These are phyloP conservation scores for Tolypocladium cylindrosporum DNA, from an alignment of 2,329 filamentous ascomycete species.

Conservation along the genomic window DNA sequence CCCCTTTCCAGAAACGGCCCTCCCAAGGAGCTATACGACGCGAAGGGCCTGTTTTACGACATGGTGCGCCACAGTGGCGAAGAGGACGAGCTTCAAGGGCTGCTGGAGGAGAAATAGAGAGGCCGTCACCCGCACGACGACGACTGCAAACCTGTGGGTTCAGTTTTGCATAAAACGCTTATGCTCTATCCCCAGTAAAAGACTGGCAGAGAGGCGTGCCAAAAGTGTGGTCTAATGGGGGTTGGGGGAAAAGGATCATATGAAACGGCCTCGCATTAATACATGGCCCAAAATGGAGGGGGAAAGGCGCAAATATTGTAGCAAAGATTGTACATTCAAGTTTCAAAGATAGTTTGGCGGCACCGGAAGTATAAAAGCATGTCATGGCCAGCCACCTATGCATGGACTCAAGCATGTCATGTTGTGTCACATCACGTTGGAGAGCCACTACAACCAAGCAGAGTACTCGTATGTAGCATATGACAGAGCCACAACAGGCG, in stretches of 20 bases:
- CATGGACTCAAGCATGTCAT: background rate
- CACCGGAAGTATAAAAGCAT: background rate
- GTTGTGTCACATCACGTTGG: background rate
- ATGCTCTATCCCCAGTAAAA: background rate
- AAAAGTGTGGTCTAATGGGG: background rate
- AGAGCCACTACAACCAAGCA: background rate
- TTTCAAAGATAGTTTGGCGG: background rate
- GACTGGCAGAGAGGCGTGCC: background rate
- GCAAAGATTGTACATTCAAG: background rate
- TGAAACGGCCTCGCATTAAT: background rate
- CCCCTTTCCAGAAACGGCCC: slow-evolving; percentile 27
- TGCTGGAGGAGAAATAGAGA: slow-evolving; percentile 14
- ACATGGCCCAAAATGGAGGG: background rate
- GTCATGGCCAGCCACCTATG: no score
- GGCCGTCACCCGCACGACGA: background rate
- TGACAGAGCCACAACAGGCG: background rate
- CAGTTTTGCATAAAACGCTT: background rate
- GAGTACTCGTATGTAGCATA: background rate
- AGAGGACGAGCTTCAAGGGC: slow-evolving; percentile 31
- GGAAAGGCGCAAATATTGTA: background rate
- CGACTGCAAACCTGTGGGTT: background rate
- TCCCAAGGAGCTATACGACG: slow-evolving; percentile 34
- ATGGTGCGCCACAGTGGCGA: slow-evolving; percentile 47
- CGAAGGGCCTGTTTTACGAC: slow-evolving; percentile 38
- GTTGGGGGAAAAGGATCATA: background rate